Conservation (phyloP, 192 early-diverging fungal species). For the Entomortierella chlamydospora region DNA sequence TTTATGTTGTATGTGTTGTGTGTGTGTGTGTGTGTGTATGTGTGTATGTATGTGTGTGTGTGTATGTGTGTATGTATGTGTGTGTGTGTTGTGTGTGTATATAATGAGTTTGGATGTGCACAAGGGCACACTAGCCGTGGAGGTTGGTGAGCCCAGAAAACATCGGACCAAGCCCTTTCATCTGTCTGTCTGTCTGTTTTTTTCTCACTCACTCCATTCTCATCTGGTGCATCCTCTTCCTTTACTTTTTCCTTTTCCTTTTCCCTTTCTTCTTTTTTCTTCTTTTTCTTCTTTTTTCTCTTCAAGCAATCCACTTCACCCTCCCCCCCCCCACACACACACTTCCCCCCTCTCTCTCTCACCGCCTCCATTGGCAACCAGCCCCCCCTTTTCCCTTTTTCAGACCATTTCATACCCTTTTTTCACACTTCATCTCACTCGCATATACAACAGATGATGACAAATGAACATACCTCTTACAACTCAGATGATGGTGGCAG, state of each 20-base stretch:
- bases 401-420: constrained; percentile 1
- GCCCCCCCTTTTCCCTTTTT: background rate
- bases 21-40: no score
- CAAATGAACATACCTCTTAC: constrained; percentile 21
- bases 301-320: background rate
- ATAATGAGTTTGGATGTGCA: no score
- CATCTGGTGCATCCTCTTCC: constrained; percentile 2
- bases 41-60: no score
- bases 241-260: background rate
- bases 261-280: background rate
- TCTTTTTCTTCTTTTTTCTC: background rate
- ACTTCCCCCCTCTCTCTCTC: background rate
- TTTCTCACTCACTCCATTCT: background rate
- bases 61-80: no score
- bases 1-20: no score
- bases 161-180: background rate
- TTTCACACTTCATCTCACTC: background rate
- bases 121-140: background rate
- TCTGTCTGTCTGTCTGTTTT: background rate
- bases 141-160: constrained; percentile 3
- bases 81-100: no score
- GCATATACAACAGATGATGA: constrained; percentile 17
- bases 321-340: no score
- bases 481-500: constrained; percentile 25
- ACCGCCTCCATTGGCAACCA: background rate